A percentile compares a stretch with the other conserved stretches of the same genome.
These are phyloP conservation scores for Cladophialophora bantiana DNA, from an alignment of 2,329 filamentous ascomycete genomes.

Conservation along the genomic window DNA sequence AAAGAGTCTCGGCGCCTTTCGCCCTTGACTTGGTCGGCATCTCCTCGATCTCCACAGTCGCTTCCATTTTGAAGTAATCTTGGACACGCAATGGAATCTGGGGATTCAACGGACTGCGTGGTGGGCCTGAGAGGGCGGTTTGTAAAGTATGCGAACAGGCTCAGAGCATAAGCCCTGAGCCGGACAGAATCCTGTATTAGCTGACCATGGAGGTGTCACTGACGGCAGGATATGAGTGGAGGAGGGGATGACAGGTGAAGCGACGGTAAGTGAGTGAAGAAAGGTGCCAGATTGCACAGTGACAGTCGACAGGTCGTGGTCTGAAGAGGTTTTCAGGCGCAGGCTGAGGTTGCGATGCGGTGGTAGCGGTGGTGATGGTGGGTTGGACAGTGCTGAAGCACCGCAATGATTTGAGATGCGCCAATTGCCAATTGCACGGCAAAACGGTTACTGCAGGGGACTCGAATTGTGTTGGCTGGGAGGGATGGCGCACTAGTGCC, in stretches of 20 bases:
- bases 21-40: conserved; percentile 18
- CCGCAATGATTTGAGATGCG: conserved; percentile 14
- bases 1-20: conserved; percentile 21
- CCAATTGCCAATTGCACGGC: not conserved
- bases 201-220: conserved; percentile 34
- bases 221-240: conserved; percentile 7
- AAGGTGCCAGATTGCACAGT: conserved; percentile 26
- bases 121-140: not conserved
- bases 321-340: conserved; percentile 5
- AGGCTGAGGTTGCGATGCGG: not conserved
- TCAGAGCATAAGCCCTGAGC: conserved; percentile 37
- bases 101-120: not conserved
- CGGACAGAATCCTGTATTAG: conserved; percentile 24
- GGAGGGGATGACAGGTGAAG: conserved; percentile 20
- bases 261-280: conserved; percentile 19
- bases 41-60: conserved; percentile 23
- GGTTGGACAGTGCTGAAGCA: conserved; percentile 18
- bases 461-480: conserved; percentile 20
- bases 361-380: conserved; percentile 10
- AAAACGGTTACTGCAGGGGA: not conserved
- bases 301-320: not conserved
- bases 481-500: conserved; percentile 2
- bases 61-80: conserved; percentile 27
- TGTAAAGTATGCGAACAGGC: conserved; percentile 16
- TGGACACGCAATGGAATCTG: not conserved